Evolutionary conservation across 805 yeast species (phyloP).

Genomic region (Cyberlindnera saturnus): DNA sequence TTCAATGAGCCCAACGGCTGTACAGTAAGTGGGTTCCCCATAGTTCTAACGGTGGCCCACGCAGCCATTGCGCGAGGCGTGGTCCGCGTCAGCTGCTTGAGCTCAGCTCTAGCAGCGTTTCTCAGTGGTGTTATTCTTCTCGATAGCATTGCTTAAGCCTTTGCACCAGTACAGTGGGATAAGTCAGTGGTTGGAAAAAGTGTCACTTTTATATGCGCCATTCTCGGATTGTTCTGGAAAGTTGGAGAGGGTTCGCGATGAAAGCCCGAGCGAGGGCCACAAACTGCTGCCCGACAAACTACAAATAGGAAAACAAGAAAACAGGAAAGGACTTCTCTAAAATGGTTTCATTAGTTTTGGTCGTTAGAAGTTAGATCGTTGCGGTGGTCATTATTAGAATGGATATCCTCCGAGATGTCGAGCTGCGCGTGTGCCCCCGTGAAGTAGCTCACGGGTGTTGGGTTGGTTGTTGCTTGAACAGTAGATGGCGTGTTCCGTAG

Average conservation of each 20-base stretch:
- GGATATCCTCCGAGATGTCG: background rate
- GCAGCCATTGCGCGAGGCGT: conserved; percentile 1
- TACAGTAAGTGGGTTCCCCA: too few relatives aligned
- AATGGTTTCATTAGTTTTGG: too few relatives aligned
- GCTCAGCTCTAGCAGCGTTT: background rate
- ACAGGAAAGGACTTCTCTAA: too few relatives aligned
- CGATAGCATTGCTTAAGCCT: background rate
- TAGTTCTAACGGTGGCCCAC: background rate
- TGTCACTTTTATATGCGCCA: conserved; percentile 1
- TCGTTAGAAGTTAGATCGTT: too few relatives aligned
- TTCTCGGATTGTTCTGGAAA: background rate
- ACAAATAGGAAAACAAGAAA: too few relatives aligned
- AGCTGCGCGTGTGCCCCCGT: conserved; percentile 3
- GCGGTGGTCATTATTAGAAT: background rate
- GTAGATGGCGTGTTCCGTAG: conserved; percentile 23
- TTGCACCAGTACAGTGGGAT: too few relatives aligned
- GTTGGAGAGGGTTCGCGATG: too few relatives aligned
- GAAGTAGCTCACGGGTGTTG: conserved; percentile 7
- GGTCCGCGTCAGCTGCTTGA: background rate
- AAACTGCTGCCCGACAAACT: background rate
- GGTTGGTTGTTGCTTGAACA: conserved; percentile 6
- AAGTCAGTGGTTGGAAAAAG: background rate
- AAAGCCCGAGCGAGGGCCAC: too few relatives aligned
- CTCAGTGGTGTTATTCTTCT: background rate
- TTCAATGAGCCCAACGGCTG: background rate